Evolutionary conservation across 1,139 yeast species (phyloP), one percentile per base, ranked within the genome.

Genomic region (Candida glucosophila): DNA sequence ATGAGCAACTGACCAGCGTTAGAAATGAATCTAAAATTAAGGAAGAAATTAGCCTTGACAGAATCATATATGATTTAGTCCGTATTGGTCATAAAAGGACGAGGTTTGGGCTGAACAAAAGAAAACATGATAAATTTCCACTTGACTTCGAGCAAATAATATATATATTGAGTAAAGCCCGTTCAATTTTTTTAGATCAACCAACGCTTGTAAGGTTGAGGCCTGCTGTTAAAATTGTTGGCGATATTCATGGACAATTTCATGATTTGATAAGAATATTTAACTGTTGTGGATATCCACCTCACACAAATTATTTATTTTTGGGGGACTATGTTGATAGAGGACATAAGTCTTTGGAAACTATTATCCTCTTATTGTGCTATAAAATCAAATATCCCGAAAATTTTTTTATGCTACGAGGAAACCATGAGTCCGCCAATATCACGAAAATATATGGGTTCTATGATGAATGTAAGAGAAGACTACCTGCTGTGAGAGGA

Each of bases 271-370:
- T 90, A 37, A 72, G 97, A 38, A 69, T 90, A 40, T 90, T 90
- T 53, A 86, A 93, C 25, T 85, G 83, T 59, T 88, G 97, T 60
- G 98, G 97, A 13, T 90, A 85, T 55, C 98, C 98, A n/a, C 98
- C 98, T 3, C 74, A 82, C 35, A 74, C 95, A 12, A 90, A 90
- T 51, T 90, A 86, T 55, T 61, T 90, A 35, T 88, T 90, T 42
- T 55, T 90, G 29, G 98, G 98, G 10, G 98, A 90, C 53, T 90
- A 90, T 49, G 98, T 90, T 24, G 98, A 90, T 55, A 70, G 98
- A 38, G 98, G 98, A 23, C 86, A 88, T 52, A 96, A 90, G 53
- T 77, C 92, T 6, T 60, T 90, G 32, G 98, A 90, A 49, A 88
- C 97, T 1, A 88, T 90, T 14, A 57, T 88, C 36, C 60, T 90